Evolutionary conservation across 257 asterid genomes (phyloP).

Genomic region (Avicennia marina): DNA sequence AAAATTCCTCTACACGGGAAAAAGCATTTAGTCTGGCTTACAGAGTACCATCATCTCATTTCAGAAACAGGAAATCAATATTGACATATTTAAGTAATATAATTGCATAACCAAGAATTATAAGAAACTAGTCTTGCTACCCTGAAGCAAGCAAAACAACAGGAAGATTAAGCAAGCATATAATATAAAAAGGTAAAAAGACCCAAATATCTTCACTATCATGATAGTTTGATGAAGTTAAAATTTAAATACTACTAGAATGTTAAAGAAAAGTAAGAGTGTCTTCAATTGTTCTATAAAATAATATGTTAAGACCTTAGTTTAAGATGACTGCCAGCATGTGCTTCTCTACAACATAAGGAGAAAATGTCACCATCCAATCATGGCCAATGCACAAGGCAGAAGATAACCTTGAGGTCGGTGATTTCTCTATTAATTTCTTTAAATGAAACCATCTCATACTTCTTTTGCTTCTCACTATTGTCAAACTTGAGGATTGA

Average conservation of each 20-base stretch:
- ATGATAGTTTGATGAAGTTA: neutral
- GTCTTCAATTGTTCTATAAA: neutral
- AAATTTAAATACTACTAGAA: neutral
- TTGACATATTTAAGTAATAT: neutral
- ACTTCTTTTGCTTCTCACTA: conserved; percentile 60
- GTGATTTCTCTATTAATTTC: conserved; percentile 57
- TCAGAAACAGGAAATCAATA: neutral
- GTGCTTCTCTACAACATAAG: conserved; percentile 7
- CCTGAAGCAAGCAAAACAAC: conserved; percentile 5
- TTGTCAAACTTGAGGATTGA: conserved; percentile 67
- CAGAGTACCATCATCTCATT: neutral
- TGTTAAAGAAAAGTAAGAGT: neutral
- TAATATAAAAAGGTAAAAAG: neutral
- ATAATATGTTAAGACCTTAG: neutral
- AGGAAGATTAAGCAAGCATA: neutral
- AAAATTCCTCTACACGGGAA: neutral
- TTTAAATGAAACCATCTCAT: conserved; percentile 58
- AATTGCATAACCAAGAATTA: neutral
- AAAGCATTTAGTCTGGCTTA: neutral
- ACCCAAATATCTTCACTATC: neutral
- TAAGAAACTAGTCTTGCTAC: neutral
- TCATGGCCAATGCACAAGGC: conserved; percentile 8
- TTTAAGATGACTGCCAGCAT: conserved; percentile 4
- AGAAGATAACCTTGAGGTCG: conserved; percentile 66
- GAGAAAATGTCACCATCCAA: conserved; percentile 7